Evolutionary conservation across 805 yeast species (phyloP).

Genomic region (Pichia kluyveri): DNA sequence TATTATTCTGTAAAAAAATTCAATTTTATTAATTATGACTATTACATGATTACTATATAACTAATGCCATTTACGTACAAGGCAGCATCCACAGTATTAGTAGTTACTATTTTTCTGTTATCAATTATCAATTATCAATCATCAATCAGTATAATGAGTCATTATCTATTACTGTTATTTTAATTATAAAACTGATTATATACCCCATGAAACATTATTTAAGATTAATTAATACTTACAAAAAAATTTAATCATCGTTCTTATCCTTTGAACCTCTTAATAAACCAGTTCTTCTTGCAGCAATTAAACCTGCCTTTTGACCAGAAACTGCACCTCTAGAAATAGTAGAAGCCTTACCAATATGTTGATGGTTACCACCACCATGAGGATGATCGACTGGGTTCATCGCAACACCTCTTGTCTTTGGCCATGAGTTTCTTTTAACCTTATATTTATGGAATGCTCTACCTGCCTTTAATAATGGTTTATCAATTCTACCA

Average conservation of each 20-base stretch:
- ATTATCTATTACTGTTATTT: neutral
- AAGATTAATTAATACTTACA: too few species aligned
- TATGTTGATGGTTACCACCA: slow-evolving; percentile 99
- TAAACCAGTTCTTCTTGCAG: slow-evolving; percentile 99
- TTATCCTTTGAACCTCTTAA: slow-evolving; percentile 95
- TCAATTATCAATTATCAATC: too few species aligned
- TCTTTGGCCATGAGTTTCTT: slow-evolving; percentile 99
- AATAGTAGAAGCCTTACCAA: slow-evolving; percentile 99
- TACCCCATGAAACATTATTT: too few species aligned
- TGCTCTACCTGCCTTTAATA: slow-evolving; percentile 99
- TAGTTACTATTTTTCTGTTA: too few species aligned
- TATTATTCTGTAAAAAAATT: too few species aligned
- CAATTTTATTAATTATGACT: too few species aligned
- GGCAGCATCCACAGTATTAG: too few species aligned
- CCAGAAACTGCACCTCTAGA: slow-evolving; percentile 99
- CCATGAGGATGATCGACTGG: slow-evolving; percentile 99
- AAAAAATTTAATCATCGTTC: slow-evolving; percentile 23
- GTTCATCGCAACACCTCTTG: slow-evolving; percentile 99
- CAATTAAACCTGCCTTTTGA: slow-evolving; percentile 99
- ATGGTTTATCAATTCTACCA: slow-evolving; percentile 99
- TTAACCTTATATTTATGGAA: slow-evolving; percentile 99
- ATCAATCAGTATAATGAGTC: too few species aligned
- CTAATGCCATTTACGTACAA: too few species aligned
- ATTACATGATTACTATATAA: too few species aligned
- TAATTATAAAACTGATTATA: neutral